Conservation (phyloP, 2,329 filamentous ascomycete species). For the Colletotrichum simmondsii region DNA sequence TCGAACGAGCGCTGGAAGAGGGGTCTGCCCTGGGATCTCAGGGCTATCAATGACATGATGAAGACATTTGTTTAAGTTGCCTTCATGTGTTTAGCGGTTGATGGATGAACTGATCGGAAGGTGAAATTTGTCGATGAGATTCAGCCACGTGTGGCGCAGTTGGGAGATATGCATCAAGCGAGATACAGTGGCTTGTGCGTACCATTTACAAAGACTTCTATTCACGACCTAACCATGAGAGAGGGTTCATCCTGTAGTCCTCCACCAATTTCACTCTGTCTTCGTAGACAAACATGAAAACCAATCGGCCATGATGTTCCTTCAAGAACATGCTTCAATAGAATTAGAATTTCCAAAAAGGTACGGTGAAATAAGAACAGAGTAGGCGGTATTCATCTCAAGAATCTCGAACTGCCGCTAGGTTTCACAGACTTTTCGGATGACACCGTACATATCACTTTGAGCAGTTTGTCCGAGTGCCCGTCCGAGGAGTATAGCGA, state of each 20-base stretch:
- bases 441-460: not conserved
- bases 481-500: not conserved
- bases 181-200: not conserved
- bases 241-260: too few relatives aligned
- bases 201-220: not conserved
- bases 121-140: constrained; percentile 34
- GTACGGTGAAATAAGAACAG: not conserved
- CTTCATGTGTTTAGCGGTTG: not conserved
- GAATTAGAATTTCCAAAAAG: not conserved
- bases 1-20: not conserved
- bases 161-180: constrained; percentile 16
- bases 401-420: not conserved
- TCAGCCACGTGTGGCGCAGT: constrained; percentile 33
- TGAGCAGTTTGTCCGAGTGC: not conserved
- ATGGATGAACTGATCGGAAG: constrained; percentile 14
- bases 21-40: constrained; percentile 15
- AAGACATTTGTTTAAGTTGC: constrained; percentile 1
- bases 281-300: too few relatives aligned
- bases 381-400: not conserved
- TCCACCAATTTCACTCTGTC: too few relatives aligned
- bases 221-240: not conserved
- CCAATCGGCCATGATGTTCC: not conserved
- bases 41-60: constrained; percentile 28
- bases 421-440: not conserved
- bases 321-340: not conserved